These are phyloP conservation scores for Yamadazyma mexicana DNA, from an alignment of 1,139 yeast species.

Conservation along the genomic window DNA sequence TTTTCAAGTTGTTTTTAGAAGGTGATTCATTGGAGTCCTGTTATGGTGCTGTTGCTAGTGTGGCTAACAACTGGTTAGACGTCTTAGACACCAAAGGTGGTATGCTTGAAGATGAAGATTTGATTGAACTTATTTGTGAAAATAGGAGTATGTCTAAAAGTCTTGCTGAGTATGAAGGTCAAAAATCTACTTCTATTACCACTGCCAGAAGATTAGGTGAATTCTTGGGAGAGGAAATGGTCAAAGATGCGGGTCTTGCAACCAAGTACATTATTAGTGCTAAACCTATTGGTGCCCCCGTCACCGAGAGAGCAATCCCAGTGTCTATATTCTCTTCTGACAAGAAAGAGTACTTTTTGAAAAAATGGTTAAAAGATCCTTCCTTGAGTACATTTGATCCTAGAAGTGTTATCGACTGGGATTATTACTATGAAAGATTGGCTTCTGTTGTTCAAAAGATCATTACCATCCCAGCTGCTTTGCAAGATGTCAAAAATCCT, in stretches of 20 bases:
- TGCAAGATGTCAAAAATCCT: conserved; percentile 87
- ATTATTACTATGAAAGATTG: conserved; percentile 83
- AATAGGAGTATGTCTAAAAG: conserved; percentile 95
- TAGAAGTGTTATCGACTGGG: conserved; percentile 89
- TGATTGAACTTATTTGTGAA: conserved; percentile 93
- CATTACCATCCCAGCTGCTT: conserved; percentile 95
- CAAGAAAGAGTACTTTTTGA: conserved; percentile 64
- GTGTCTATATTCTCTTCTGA: conserved; percentile 90
- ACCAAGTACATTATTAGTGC: conserved; percentile 91
- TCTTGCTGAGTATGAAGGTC: conserved; percentile 82
- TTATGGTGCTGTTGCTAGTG: conserved; percentile 85
- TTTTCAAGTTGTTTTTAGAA: conserved; percentile 85
- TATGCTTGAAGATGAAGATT: conserved; percentile 89
- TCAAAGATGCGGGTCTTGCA: conserved; percentile 92
- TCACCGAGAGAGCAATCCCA: conserved; percentile 95
- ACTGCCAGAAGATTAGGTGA: conserved; percentile 94
- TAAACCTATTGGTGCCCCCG: conserved; percentile 83
- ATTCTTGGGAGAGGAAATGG: conserved; percentile 96
- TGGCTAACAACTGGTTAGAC: conserved; percentile 95
- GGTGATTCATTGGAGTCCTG: conserved; percentile 79
- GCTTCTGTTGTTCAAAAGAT: conserved; percentile 94
- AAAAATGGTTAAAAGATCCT: conserved; percentile 86
- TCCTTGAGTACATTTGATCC: conserved; percentile 84
- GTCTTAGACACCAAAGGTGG: conserved; percentile 85
- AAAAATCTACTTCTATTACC: conserved; percentile 93